Base-by-base conservation (phyloP, 805 yeast species). In the Teunomyces cretensis region DNA sequence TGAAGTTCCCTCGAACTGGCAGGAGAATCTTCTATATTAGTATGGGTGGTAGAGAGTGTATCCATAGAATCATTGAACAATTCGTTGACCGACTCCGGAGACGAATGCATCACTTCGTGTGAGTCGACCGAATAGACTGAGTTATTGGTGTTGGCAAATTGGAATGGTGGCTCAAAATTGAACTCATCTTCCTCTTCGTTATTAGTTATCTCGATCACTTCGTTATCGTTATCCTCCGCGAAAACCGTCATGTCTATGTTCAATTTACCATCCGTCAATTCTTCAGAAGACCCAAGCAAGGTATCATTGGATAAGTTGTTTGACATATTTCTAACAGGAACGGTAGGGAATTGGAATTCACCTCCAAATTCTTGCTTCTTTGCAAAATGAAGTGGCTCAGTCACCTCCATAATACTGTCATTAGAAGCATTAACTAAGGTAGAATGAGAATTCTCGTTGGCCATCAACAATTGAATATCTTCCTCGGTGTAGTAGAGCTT, bases 401-500 rank as follows among this genome's bases (percentile, higher is more conserved):
- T 46, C 5, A 32, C 43, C 13, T 47, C 53, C 22, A 35, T 16
- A 2, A 45, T 17, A 19, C 43, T 53, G 27, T 54, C 62, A 12
- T 35, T 30, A 1, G 53, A 44, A 6, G 28, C 27, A 33, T 46
- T 51, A 16, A 50, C 57, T 45, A 59, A 55, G 2, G 64, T 57
- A n/a, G 45, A 36, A 27, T 38, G 39, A 11, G 61, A 55, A 9
- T 41, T 39, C 30, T 47, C 53, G 44, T 32, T 22, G 36, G 45
- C 45, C 7, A 51, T 42, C 41, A 65, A 47, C 45, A 64, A 45
- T 14, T 58, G 49, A 5, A 67, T 38, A 39, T 65, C 70, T 14
- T 64, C 64, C 14, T 60, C 56, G 6, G 59, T 57, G 43, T 70
- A 67, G 57, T 60, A 68, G 36, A 47, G 46, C 45, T 61, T 61